Evolutionary conservation across 2,329 filamentous ascomycete species (phyloP).

Genomic region (Basipetospora chlamydospora): DNA sequence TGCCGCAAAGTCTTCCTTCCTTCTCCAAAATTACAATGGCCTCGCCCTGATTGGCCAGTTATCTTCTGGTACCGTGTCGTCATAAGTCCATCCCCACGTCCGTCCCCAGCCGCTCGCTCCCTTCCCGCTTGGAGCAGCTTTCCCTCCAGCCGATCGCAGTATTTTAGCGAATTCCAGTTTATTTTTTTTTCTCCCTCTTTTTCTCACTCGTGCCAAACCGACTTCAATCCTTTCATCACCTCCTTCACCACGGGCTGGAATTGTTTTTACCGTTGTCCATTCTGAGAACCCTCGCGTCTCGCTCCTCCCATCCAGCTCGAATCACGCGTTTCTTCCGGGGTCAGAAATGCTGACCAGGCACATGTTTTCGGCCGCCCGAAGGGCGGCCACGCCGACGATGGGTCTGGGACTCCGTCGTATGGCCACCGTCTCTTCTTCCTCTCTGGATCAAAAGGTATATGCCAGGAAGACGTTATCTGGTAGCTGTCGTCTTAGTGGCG

Average conservation of each 20-base stretch:
- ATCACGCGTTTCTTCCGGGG: too few relatives aligned
- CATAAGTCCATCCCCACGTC: too few relatives aligned
- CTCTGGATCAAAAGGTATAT: conserved; percentile 73
- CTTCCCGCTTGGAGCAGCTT: too few relatives aligned
- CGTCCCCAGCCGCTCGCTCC: conserved; percentile 4
- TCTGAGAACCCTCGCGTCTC: too few relatives aligned
- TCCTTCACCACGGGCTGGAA: conserved; percentile 5
- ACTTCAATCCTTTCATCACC: conserved; percentile 3
- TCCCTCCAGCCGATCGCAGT: too few relatives aligned
- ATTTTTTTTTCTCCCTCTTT: conserved; percentile 4
- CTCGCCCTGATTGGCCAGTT: conserved; percentile 3
- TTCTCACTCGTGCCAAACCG: not conserved
- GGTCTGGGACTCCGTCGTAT: conserved; percentile 54
- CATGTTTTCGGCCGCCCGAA: conserved; percentile 55
- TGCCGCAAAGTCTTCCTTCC: not conserved
- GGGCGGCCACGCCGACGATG: conserved; percentile 38
- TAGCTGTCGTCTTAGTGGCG: not conserved
- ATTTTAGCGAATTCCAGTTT: too few relatives aligned
- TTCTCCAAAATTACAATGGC: conserved; percentile 4
- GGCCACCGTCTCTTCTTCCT: conserved; percentile 73
- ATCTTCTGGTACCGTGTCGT: conserved; percentile 2
- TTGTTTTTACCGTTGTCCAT: too few relatives aligned
- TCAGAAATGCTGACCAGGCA: conserved; percentile 57
- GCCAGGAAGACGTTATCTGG: not conserved
- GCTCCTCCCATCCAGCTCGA: too few relatives aligned